Evolutionary conservation across 495 filamentous ascomycete species (phyloP).

Genomic region (Rostrohypoxylon terebratum): DNA sequence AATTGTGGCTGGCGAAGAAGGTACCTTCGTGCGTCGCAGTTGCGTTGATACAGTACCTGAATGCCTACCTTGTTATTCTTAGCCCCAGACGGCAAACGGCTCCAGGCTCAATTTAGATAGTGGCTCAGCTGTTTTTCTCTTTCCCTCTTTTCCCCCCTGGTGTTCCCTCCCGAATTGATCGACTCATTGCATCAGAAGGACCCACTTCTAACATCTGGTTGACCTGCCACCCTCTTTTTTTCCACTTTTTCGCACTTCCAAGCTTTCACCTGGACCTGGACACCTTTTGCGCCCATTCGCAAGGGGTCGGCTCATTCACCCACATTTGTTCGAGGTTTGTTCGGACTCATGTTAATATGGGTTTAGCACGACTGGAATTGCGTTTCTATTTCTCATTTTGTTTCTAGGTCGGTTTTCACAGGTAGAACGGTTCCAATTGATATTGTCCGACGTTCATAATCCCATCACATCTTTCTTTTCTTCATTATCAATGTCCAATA

Average conservation of each 20-base stretch:
- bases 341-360: slow-evolving; percentile 13
- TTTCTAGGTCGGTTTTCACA: slow-evolving; percentile 14
- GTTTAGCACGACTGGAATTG: slow-evolving; percentile 16
- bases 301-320: slow-evolving; percentile 28
- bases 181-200: slow-evolving; percentile 44
- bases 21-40: neutral
- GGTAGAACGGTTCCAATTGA: slow-evolving; percentile 40
- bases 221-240: slow-evolving; percentile 52
- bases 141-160: neutral
- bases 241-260: slow-evolving; percentile 43
- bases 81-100: neutral
- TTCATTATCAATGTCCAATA: slow-evolving; percentile 37
- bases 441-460: slow-evolving; percentile 30
- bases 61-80: neutral
- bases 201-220: slow-evolving; percentile 35
- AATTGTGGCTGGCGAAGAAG: slow-evolving; percentile 9
- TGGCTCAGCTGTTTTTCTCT: slow-evolving; percentile 32
- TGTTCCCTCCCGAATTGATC: slow-evolving; percentile 36
- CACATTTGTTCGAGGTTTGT: slow-evolving; percentile 10
- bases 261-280: slow-evolving; percentile 17
- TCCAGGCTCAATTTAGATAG: slow-evolving; percentile 9
- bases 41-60: neutral
- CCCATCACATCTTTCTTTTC: slow-evolving; percentile 18
- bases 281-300: slow-evolving; percentile 35
- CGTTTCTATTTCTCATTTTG: slow-evolving; percentile 25